These are phyloP conservation scores for Luvunga scandens DNA, from an alignment of 345 rosid species.

Conservation along the genomic window DNA sequence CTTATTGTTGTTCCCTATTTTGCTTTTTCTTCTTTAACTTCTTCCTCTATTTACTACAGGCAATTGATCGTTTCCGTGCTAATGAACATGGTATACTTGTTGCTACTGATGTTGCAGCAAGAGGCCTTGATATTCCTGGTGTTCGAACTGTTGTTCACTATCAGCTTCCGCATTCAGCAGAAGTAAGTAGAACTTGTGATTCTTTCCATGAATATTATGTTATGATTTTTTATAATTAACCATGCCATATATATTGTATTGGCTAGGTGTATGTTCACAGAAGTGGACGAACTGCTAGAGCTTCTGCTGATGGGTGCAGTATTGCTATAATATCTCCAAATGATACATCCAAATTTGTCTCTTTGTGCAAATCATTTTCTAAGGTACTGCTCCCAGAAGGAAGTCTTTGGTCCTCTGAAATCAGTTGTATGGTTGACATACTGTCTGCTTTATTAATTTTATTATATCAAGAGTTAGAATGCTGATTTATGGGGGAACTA, in stretches of 20 bases:
- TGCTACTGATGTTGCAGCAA: constrained; percentile 97
- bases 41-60: constrained; percentile 40
- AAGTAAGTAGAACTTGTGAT: constrained; percentile 42
- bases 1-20: constrained; percentile 5
- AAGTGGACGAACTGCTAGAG: constrained; percentile 99
- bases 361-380: constrained; percentile 85
- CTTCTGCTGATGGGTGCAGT: constrained; percentile 91
- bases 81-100: constrained; percentile 78
- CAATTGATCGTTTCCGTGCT: constrained; percentile 81
- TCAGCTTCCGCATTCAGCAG: constrained; percentile 98
- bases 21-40: constrained; percentile 10
- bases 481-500: not conserved
- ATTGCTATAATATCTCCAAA: constrained; percentile 77
- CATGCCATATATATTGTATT: constrained; percentile 4
- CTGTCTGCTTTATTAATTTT: not conserved
- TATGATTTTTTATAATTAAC: constrained; percentile 2
- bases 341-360: constrained; percentile 78
- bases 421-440: not conserved
- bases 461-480: not conserved
- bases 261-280: constrained; percentile 90
- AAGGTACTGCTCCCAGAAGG: constrained; percentile 47
- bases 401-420: constrained; percentile 5
- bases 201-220: constrained; percentile 5
- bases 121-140: constrained; percentile 96
- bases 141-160: constrained; percentile 92